Evolutionary conservation across 2,329 filamentous ascomycete species (phyloP).

Genomic region (Cyphellophora europaea): DNA sequence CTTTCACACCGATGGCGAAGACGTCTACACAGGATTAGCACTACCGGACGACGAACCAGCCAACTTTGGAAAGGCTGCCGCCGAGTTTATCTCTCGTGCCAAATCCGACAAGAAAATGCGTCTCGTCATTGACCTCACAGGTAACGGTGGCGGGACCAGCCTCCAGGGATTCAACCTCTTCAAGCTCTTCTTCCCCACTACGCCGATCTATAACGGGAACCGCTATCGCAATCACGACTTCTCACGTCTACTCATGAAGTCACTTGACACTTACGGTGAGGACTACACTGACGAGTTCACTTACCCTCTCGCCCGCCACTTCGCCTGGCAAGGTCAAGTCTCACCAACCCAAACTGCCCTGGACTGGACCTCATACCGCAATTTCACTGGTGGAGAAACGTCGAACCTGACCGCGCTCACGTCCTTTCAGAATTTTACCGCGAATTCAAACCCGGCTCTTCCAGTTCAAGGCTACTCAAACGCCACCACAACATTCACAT

Average conservation of each 20-base stretch:
- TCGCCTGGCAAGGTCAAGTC: not conserved
- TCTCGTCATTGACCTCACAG: constrained; percentile 53
- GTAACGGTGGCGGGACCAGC: constrained; percentile 50
- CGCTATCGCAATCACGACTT: constrained; percentile 24
- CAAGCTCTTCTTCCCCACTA: constrained; percentile 42
- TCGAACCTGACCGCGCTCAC: not conserved
- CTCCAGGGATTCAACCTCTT: constrained; percentile 41
- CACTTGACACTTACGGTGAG: not conserved
- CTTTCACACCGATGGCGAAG: not conserved
- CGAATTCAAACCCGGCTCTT: not conserved
- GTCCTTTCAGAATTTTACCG: not conserved
- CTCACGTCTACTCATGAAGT: constrained; percentile 6
- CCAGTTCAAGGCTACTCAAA: not conserved
- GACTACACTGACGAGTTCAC: not conserved
- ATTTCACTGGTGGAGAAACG: constrained; percentile 17
- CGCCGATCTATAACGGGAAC: constrained; percentile 12
- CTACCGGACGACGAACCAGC: not conserved
- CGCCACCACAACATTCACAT: constrained; percentile 2
- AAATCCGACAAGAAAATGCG: constrained; percentile 39
- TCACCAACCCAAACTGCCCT: not conserved
- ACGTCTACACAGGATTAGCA: too few relatives aligned
- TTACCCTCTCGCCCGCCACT: not conserved
- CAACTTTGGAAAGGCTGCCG: not conserved
- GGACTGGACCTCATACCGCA: constrained; percentile 1
- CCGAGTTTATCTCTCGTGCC: not conserved